Percentiles rank a stretch among this genome's conserved stretches.
Conservation (phyloP, 257 asterid species). For the Ballota nigra region DNA sequence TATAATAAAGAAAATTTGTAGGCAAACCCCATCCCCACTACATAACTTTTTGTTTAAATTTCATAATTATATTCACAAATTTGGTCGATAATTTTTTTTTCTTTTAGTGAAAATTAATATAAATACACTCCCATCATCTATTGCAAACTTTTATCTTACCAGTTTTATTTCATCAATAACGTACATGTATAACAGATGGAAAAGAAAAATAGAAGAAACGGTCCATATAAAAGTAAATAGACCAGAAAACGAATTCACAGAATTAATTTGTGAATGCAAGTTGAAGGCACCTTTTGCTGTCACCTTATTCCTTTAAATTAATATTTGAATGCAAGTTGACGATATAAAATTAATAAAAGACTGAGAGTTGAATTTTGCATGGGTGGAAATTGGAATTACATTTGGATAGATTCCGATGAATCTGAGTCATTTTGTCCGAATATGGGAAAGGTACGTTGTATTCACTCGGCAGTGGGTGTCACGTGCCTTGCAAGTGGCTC, state of each 20-base stretch:
- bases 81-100: too few relatives aligned
- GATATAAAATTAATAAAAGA: slow-evolving; percentile 2
- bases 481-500: slow-evolving; percentile 29
- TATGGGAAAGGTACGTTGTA: slow-evolving; percentile 9
- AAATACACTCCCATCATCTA: too few relatives aligned
- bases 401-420: slow-evolving; percentile 9
- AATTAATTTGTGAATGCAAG: background rate
- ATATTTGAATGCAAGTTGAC: slow-evolving; percentile 23
- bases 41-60: too few relatives aligned
- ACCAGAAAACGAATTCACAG: background rate
- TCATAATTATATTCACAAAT: too few relatives aligned
- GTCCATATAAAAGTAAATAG: background rate
- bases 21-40: too few relatives aligned
- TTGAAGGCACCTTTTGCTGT: slow-evolving; percentile 12
- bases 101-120: too few relatives aligned
- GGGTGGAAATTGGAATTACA: background rate
- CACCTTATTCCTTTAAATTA: background rate
- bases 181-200: background rate
- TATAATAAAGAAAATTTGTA: too few relatives aligned
- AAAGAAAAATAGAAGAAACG: background rate
- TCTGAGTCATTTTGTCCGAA: slow-evolving; percentile 14
- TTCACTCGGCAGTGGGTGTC: slow-evolving; percentile 10
- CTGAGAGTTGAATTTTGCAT: slow-evolving; percentile 21
- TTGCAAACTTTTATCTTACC: too few relatives aligned
- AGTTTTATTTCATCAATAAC: too few relatives aligned